Base-by-base conservation (phyloP, 2,329 filamentous ascomycete genomes). In the Orbilia brochopaga region DNA sequence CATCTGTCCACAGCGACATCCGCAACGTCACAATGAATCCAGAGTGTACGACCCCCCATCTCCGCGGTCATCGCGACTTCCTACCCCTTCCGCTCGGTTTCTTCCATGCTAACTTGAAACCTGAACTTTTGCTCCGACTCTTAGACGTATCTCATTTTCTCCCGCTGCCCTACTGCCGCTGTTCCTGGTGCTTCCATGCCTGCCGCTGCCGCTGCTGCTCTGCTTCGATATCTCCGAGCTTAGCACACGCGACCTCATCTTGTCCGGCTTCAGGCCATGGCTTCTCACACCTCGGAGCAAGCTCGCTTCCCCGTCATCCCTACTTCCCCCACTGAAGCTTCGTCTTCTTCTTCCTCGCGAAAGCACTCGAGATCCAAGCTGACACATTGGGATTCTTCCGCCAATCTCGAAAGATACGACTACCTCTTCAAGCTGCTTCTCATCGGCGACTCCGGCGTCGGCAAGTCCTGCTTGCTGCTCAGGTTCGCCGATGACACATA, bases 391-490 rank as follows among this genome's bases (percentile, higher is more conserved):
- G 48, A 35, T 48, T 63, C 60, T 11, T 37, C 46, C 52, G 21
- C 50, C 23, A 44, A 73, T 19, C 50, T 73, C 74, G 65, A 72
- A 80, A 97, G 94, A 94, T 99, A 99, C 90, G 94, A 99, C 82
- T 99, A 99, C 83, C 92, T 99, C 80, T 99, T 99, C 88, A 99
- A 99, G 88, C 92, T 99, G 77, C 91, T 99, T 83, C 93, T 99
- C 85, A 99, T 99, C 88, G 94, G 94, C 83, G 94, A 99, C 82
- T 99, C 94, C 81, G 94, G 94, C 88, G 94, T 99, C 79, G 94
- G 94, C 89, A 99, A 99, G 89, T 99, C 94, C 80, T 99, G 94
- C 83, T 82, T 99, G 84, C 86, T 99, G 77, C 86, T 99, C 80
- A 92, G 94, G 84, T 99, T 99, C 80, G 94, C 94, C 80, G 94